These are phyloP conservation scores for Nakazawaea laoshanensis DNA, from an alignment of 805 yeast genomes.

Conservation along the genomic window DNA sequence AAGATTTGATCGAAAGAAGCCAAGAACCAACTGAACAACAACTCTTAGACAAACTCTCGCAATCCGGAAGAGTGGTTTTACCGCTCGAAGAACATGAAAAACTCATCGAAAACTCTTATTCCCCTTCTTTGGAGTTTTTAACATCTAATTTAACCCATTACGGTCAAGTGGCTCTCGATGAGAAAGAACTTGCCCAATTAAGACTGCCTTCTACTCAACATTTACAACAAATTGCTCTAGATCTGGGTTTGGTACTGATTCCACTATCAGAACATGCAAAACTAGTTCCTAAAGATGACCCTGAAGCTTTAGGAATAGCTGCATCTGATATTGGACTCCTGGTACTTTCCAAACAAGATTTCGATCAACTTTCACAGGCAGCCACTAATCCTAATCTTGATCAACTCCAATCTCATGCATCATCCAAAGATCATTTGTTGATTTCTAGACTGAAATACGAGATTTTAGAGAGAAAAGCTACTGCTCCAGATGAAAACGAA, in stretches of 20 bases:
- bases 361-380: constrained; percentile 2
- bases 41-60: constrained; percentile 10
- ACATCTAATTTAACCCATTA: too few relatives aligned
- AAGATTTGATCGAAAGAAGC: constrained; percentile 15
- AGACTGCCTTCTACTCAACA: too few relatives aligned
- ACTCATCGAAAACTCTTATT: constrained; percentile 19
- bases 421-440: constrained; percentile 11
- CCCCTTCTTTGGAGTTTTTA: constrained; percentile 19
- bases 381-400: constrained; percentile 17
- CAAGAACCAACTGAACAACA: constrained; percentile 14
- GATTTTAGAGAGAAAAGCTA: constrained; percentile 6
- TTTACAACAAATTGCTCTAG: too few relatives aligned
- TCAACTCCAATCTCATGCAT: constrained; percentile 17
- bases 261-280: too few relatives aligned
- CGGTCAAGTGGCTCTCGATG: too few relatives aligned
- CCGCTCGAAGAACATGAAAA: constrained; percentile 13
- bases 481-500: constrained; percentile 7
- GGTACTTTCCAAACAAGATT: constrained; percentile 9
- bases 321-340: constrained; percentile 7
- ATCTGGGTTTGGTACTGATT: too few relatives aligned
- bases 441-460: constrained; percentile 12
- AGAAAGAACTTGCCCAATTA: too few relatives aligned
- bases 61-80: constrained; percentile 8
- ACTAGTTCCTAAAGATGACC: neutral
- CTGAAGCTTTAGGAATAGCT: neutral